Conservation (phyloP, 306 rosid species). For the cucumber (Cucumis sativus) region Cucumber_9930_V3 NC_026660.2:792001-792500, state of each 20-base stretch:
- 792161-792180: background rate
- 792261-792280: background rate
- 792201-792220: background rate
- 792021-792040: background rate
- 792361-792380: background rate
- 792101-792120: background rate
- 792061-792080: background rate
- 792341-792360: background rate
- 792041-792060: background rate
- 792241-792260: background rate
- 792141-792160: background rate
- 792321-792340: background rate
- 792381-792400: background rate
- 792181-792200: background rate
- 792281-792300: background rate
- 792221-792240: background rate
- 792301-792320: conserved; percentile 3
- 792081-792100: background rate
- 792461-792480: background rate
- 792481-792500: background rate
- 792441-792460: conserved; percentile 3
- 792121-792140: background rate
- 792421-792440: background rate
- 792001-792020: too few species aligned
- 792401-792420: background rate